Conservation (phyloP, 768 basidiomycete genomes). For the Cyclocybe cylindracea region DNA sequence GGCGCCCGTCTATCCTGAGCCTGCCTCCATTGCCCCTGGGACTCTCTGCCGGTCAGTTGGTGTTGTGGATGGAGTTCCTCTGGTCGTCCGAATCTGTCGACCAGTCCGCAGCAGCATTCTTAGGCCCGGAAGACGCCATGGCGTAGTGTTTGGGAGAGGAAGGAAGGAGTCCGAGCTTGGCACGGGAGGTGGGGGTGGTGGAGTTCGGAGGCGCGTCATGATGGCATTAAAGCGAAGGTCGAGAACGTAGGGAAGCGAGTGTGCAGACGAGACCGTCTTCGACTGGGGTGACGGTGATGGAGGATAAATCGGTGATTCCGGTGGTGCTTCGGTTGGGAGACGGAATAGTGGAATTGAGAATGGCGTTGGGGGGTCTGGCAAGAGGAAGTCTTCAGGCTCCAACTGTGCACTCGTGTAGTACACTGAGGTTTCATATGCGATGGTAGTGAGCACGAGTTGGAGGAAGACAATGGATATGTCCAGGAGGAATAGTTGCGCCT, state of each 20-base stretch:
- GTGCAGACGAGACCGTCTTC: constrained; percentile 13
- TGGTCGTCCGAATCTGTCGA: constrained; percentile 39
- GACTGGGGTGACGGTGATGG: constrained; percentile 21
- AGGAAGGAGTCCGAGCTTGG: constrained; percentile 36
- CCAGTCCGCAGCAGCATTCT: constrained; percentile 54
- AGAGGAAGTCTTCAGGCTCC: constrained; percentile 40
- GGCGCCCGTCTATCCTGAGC: constrained; percentile 16
- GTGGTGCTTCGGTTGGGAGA: constrained; percentile 3
- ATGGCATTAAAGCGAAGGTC: constrained; percentile 62
- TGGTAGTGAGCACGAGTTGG: constrained; percentile 65
- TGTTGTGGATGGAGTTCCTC: constrained; percentile 22
- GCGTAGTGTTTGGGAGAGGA: constrained; percentile 63
- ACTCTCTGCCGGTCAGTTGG: constrained; percentile 16
- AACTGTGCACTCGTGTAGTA: constrained; percentile 37
- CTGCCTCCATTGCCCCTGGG: constrained; percentile 35
- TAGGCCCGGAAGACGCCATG: constrained; percentile 51
- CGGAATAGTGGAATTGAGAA: constrained; percentile 21
- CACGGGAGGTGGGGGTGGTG: constrained; percentile 33
- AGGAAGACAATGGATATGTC: constrained; percentile 69
- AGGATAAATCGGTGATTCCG: constrained; percentile 9
- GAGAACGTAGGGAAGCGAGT: constrained; percentile 50
- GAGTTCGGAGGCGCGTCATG: constrained; percentile 56
- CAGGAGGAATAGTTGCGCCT: constrained; percentile 61
- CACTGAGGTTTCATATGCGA: constrained; percentile 65
- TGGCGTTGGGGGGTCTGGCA: constrained; percentile 22